Conservation (phyloP, 768 basidiomycete species). For the Dentipellis sp. region DNA sequence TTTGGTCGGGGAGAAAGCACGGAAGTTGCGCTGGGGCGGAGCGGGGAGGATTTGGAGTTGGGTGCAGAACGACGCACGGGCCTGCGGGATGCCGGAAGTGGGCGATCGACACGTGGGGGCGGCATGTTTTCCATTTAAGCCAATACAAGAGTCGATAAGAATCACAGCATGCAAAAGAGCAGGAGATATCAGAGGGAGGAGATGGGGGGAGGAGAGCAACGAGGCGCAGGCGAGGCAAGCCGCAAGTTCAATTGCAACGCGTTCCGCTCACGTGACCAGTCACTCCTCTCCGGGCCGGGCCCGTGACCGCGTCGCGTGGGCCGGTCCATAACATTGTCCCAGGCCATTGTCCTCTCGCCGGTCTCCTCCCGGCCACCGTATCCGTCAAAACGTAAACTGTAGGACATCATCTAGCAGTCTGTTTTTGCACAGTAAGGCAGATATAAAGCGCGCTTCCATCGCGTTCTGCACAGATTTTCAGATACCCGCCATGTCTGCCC, state of each 20-base stretch:
- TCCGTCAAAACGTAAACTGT: not conserved
- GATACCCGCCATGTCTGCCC: slow-evolving; percentile 10
- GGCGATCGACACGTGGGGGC: not conserved
- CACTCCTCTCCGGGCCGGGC: not conserved
- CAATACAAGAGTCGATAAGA: not conserved
- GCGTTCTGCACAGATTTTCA: not conserved
- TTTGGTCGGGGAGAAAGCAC: slow-evolving; percentile 9
- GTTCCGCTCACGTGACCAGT: not conserved
- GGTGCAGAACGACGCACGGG: not conserved
- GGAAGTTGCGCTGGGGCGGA: not conserved
- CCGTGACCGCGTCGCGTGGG: not conserved
- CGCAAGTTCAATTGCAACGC: not conserved
- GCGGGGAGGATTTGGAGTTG: slow-evolving; percentile 10
- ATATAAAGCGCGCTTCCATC: not conserved
- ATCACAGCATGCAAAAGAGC: not conserved
- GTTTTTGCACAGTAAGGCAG: not conserved
- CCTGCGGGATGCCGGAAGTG: not conserved
- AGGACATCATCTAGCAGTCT: not conserved
- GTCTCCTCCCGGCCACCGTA: not conserved
- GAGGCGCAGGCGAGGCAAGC: not conserved
- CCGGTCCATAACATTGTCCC: not conserved
- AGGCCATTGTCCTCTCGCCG: not conserved
- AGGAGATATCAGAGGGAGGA: not conserved
- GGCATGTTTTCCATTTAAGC: not conserved
- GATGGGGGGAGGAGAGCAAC: not conserved